phyloP scores from a whole-genome alignment of 176 grass and related monocot species.

The Metroxylon sagu region DNA sequence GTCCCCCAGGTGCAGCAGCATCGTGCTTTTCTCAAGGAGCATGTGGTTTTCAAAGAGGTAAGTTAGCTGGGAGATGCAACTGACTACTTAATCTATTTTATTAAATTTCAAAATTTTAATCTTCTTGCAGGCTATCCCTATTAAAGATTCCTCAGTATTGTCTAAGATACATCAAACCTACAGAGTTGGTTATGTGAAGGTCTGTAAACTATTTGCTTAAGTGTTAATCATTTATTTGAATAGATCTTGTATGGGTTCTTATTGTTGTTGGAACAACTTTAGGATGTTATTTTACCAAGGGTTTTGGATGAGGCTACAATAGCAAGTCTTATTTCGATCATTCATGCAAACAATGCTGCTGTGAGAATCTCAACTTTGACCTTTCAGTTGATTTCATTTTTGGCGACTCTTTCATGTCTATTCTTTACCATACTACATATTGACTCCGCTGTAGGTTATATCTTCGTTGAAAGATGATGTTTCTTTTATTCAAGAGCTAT shows the following conservation, averaged over 20 bases:
- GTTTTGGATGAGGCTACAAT: constrained; percentile 80
- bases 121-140: constrained; percentile 46
- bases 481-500: constrained; percentile 88
- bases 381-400: constrained; percentile 1
- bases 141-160: constrained; percentile 55
- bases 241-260: no score
- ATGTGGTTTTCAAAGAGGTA: constrained; percentile 79
- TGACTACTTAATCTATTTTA: constrained; percentile 17
- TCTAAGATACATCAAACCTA: constrained; percentile 81
- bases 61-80: constrained; percentile 22
- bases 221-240: no score
- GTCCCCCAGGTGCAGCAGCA: constrained; percentile 41
- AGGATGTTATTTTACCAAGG: constrained; percentile 97
- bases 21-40: constrained; percentile 55
- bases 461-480: constrained; percentile 92
- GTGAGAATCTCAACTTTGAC: constrained; percentile 52
- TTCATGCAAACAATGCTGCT: constrained; percentile 82
- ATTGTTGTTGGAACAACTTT: not conserved
- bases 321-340: constrained; percentile 75
- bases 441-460: constrained; percentile 64
- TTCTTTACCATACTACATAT: constrained; percentile 18
- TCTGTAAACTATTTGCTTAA: constrained; percentile 10
- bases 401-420: constrained; percentile 7
- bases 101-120: constrained; percentile 30
- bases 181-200: constrained; percentile 89